A percentile compares a stretch with the other conserved stretches of the same genome.
Evolutionary conservation across 495 filamentous ascomycete genomes (phyloP).

Genomic region (Hypoxylon fragiforme): DNA sequence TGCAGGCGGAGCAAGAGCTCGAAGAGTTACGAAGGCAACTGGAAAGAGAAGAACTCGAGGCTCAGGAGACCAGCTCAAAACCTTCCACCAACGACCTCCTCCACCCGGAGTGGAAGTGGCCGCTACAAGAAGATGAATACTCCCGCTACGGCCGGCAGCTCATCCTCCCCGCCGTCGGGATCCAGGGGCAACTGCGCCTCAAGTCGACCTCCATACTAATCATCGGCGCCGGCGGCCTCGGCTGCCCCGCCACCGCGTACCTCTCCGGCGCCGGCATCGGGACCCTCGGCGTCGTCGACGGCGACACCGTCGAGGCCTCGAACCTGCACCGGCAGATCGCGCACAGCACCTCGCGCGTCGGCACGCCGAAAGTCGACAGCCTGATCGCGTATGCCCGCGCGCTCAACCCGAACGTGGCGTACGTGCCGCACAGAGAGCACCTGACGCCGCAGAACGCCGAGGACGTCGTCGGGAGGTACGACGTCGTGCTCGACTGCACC

Average conservation of each 20-base stretch:
- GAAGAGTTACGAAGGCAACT: slow-evolving; percentile 41
- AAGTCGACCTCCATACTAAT: slow-evolving; percentile 73
- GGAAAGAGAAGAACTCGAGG: slow-evolving; percentile 40
- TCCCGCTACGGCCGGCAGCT: slow-evolving; percentile 89
- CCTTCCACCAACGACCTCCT: slow-evolving; percentile 1
- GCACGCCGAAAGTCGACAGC: slow-evolving; percentile 80
- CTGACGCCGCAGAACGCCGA: slow-evolving; percentile 67
- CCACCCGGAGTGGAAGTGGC: slow-evolving; percentile 55
- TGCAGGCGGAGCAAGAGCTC: slow-evolving; percentile 39
- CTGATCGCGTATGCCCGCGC: slow-evolving; percentile 66
- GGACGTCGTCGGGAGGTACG: slow-evolving; percentile 66
- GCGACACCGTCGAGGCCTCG: slow-evolving; percentile 82
- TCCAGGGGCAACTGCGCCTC: slow-evolving; percentile 79
- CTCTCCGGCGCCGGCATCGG: slow-evolving; percentile 86
- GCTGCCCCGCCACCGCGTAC: slow-evolving; percentile 89
- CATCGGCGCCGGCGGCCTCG: slow-evolving; percentile 89
- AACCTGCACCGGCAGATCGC: slow-evolving; percentile 94
- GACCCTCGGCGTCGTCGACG: slow-evolving; percentile 81
- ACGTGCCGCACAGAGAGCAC: slow-evolving; percentile 61
- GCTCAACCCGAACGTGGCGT: slow-evolving; percentile 69
- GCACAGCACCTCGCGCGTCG: slow-evolving; percentile 70
- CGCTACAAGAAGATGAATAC: slow-evolving; percentile 69
- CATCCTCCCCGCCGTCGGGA: slow-evolving; percentile 82
- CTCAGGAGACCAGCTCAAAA: slow-evolving; percentile 3
- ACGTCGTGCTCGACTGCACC: slow-evolving; percentile 90